Evolutionary conservation across 225 moss, liverwort and hornwort genomes (phyloP), one percentile per base, ranked within the genome.

Genomic region (Pleurozium schreberi): DNA sequence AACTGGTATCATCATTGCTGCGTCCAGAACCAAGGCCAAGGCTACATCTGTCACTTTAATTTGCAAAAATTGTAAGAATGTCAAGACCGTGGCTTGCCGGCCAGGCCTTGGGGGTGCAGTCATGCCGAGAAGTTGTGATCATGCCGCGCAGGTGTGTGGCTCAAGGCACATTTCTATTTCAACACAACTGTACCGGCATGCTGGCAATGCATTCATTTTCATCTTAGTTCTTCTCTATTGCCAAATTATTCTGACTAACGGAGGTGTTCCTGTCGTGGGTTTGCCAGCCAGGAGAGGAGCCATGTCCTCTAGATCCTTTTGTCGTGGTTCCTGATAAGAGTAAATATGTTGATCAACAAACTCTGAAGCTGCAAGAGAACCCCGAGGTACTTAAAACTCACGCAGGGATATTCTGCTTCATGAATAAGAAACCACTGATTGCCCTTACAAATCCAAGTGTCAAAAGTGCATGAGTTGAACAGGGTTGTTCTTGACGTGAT

Each of bases 21-120:
- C 98, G 75, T 97, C 98, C 70, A 94, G 97, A 88, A 97, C 98
- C 19, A 98, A 96, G 88, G 97, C 98, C 52, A 97, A 98, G 89
- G 98, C 98, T 19, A 97, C 95, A 57, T 95, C 96, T 74, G 97
- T 98, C 42, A 97, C 96, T 80, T 89, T 98, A 88, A 94, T 97
- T 40, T 98, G 98, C 92, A 97, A 96, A 85, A 97, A 96, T 70
- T 98, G 98, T 89, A 97, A 96, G 92, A 98, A 93, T 87, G 89
- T 96, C 4, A 98, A 98, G 87, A 92, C 90, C 27, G 94, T 98
- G 60, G 94, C 98, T 83, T 98, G 98, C 86, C 92, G 97, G 75
- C 97, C 97, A 89, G 98, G 98, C 53, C 95, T 98, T 64, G 98
- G 98, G 45, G 98, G 97, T 83, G 98, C 98, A n/a, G 96, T 97